Base-by-base conservation (phyloP, 129 eudicot genomes). In the Flaveria sonorensis region DNA sequence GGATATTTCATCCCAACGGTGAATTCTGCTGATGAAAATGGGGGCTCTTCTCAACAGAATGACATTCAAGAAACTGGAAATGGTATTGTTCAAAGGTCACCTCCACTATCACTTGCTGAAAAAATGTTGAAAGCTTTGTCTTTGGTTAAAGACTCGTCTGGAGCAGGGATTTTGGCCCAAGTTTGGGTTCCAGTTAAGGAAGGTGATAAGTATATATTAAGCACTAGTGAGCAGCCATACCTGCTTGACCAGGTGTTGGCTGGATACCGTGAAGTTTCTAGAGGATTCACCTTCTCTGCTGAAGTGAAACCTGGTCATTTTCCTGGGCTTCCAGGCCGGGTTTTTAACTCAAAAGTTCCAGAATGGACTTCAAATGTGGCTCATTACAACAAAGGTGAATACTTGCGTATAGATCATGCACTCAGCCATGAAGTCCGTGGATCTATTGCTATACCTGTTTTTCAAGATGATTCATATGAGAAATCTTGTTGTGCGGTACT, bases 291-390 rank as follows among this genome's bases (percentile, higher is more conserved):
- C 8, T 94, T 94, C 66, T 59, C 97, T 21, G 75, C 85, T 7
- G 97, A 91, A 70, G 72, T 52, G 59, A 87, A 81, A 78, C 86
- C 92, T 21, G 97, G 96, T 26, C 77, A 40, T 43, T 84, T 71
- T 72, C 85, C 66, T 0, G 98, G 98, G 52, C 93, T 94, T 70
- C 97, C 97, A 1, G 98, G 98, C 7, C 89, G 98, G 68, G 98
- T 94, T 50, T 94, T 85, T 78, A 72, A 78, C 53, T 91, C 97
- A 4, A 89, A 86, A 81, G 71, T 94, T 52, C 98, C 97, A 1
- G 98, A 94, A 71, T 94, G 98, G 98, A 91, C 98, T 26, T 89
- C 98, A 40, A 87, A 91, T 78, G 93, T 94, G 16, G 61, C 73
- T 56, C 89, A 84, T 80, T 94, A 94, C 68, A 81, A 72, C 7